Evolutionary conservation across 257 asterid genomes (phyloP).

Genomic region (Solanum chmielewskii): DNA sequence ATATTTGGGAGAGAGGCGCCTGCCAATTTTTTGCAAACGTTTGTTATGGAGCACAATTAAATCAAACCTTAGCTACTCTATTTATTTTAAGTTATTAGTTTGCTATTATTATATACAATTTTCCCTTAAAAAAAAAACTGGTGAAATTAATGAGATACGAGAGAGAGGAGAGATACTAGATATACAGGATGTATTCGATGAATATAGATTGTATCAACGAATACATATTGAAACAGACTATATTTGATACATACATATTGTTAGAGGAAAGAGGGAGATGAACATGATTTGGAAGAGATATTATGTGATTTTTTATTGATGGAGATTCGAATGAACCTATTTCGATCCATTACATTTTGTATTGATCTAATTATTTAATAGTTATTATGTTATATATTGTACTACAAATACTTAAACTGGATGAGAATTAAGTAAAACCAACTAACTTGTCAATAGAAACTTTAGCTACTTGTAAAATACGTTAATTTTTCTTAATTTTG

Average conservation of each 20-base stretch:
- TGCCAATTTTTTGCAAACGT: no score
- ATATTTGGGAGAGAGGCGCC: no score
- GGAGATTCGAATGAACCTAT: neutral
- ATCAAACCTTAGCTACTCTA: no score
- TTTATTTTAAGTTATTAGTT: no score
- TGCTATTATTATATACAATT: no score
- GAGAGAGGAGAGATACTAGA: no score
- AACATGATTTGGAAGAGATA: neutral
- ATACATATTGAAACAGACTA: no score
- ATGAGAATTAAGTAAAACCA: neutral
- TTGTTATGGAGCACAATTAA: no score
- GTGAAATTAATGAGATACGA: fast-evolving
- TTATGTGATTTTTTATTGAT: neutral
- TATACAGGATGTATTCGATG: no score
- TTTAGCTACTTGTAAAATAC: neutral
- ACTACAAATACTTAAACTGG: neutral
- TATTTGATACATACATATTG: neutral
- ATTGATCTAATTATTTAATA: no score
- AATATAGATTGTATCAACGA: no score
- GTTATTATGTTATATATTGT: no score
- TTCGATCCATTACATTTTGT: fast-evolving
- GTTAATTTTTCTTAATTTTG: neutral
- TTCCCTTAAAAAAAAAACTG: neutral
- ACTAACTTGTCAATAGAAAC: neutral
- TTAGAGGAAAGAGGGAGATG: neutral